Evolutionary conservation across 257 asterid species (phyloP).

Genomic region (Lycium ferocissimum): DNA sequence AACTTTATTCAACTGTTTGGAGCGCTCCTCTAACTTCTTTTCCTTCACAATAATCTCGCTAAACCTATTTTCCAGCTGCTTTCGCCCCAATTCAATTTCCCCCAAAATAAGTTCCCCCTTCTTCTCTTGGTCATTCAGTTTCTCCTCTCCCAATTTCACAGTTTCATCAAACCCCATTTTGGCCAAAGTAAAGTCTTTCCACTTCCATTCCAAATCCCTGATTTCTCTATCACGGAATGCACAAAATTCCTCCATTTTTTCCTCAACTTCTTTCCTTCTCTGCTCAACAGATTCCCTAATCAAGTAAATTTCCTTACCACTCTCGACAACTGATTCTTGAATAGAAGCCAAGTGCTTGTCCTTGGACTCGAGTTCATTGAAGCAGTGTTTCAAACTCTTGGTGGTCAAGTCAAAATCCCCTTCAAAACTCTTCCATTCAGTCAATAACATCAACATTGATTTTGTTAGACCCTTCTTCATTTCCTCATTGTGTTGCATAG

Average conservation of each 20-base stretch:
- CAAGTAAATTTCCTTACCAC: slow-evolving; percentile 17
- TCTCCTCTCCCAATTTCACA: slow-evolving; percentile 25
- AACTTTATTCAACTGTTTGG: not conserved
- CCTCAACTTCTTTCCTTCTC: slow-evolving; percentile 15
- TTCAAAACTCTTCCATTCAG: slow-evolving; percentile 30
- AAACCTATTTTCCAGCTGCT: slow-evolving; percentile 17
- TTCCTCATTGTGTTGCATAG: slow-evolving; percentile 11
- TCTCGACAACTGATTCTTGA: slow-evolving; percentile 30
- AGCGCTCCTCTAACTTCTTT: not conserved
- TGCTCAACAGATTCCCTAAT: slow-evolving; percentile 10
- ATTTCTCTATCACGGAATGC: not conserved
- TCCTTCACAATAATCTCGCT: not conserved
- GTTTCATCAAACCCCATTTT: not conserved
- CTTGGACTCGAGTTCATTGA: slow-evolving; percentile 26
- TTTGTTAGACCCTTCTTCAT: slow-evolving; percentile 13
- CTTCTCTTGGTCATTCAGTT: slow-evolving; percentile 31
- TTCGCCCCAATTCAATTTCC: not conserved
- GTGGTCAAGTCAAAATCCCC: slow-evolving; percentile 9
- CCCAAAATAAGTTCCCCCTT: not conserved
- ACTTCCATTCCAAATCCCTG: not conserved
- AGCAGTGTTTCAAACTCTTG: not conserved
- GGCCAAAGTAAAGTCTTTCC: not conserved
- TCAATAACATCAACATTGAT: slow-evolving; percentile 21
- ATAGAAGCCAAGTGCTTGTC: slow-evolving; percentile 30
- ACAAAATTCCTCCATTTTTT: slow-evolving; percentile 3